phyloP scores from a whole-genome alignment of 495 filamentous ascomycete species.

The Daldinia childiae region DNA sequence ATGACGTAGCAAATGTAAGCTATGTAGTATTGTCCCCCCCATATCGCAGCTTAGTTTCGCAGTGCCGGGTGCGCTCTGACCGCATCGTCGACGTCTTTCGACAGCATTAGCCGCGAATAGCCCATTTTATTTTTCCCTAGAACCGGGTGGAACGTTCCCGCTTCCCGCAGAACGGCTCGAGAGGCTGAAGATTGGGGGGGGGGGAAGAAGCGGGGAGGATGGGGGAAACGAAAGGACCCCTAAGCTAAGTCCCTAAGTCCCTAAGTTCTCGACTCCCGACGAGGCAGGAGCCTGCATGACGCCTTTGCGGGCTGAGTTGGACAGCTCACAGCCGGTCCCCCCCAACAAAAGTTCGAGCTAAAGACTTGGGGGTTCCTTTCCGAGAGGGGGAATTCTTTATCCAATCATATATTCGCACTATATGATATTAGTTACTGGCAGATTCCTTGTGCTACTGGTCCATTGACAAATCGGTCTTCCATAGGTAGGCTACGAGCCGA shows the following conservation, averaged over 20 bases:
- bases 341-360: constrained; percentile 8
- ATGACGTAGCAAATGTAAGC: constrained; percentile 35
- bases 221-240: constrained; percentile 4
- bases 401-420: constrained; percentile 24
- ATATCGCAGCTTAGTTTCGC: constrained; percentile 5
- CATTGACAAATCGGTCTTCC: constrained; percentile 31
- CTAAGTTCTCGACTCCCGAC: constrained; percentile 14
- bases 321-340: constrained; percentile 22
- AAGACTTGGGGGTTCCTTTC: constrained; percentile 8
- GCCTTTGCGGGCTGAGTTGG: constrained; percentile 22
- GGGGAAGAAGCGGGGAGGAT: neutral
- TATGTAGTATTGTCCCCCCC: constrained; percentile 30
- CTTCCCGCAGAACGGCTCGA: neutral
- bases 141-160: constrained; percentile 21
- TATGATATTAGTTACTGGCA: constrained; percentile 12
- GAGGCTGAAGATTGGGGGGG: neutral
- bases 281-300: constrained; percentile 27
- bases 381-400: neutral
- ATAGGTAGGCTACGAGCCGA: constrained; percentile 16
- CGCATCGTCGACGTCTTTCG: constrained; percentile 22
- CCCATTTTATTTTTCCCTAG: constrained; percentile 6
- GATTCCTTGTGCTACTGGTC: constrained; percentile 15
- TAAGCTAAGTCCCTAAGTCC: no score
- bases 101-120: constrained; percentile 14
- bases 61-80: neutral